Evolutionary conservation across 2,329 filamentous ascomycete species (phyloP).

Genomic region (Madurella fahalii): DNA sequence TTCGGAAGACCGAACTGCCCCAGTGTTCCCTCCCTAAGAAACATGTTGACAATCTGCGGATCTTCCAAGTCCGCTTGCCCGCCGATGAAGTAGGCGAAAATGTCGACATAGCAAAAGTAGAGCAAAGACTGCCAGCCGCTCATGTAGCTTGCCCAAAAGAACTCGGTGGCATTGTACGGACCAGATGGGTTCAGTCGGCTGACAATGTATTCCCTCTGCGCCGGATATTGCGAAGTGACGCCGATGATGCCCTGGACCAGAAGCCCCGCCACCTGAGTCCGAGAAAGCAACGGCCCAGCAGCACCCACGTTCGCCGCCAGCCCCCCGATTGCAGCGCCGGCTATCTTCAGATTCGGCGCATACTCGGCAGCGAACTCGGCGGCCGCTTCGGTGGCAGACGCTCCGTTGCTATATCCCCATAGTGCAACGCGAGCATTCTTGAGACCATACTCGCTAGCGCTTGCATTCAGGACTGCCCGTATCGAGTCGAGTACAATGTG

Average conservation of each 20-base stretch:
- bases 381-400: conserved; percentile 48
- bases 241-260: conserved; percentile 28
- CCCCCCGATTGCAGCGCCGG: conserved; percentile 48
- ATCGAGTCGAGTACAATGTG: conserved; percentile 44
- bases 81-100: conserved; percentile 18
- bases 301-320: conserved; percentile 33
- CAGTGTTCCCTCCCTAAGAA: conserved; percentile 14
- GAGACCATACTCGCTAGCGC: conserved; percentile 16
- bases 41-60: conserved; percentile 8
- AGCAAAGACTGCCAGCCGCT: conserved; percentile 11
- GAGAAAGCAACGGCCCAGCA: conserved; percentile 2
- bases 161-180: conserved; percentile 18
- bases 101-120: conserved; percentile 12
- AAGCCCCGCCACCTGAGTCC: conserved; percentile 11
- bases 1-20: conserved; percentile 36
- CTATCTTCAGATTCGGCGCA: conserved; percentile 48
- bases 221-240: conserved; percentile 31
- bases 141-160: conserved; percentile 18
- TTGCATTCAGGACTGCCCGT: conserved; percentile 36
- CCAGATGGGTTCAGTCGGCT: conserved; percentile 13
- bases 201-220: conserved; percentile 25
- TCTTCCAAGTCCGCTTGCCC: conserved; percentile 10
- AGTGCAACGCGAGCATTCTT: conserved; percentile 35
- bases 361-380: conserved; percentile 49
- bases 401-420: conserved; percentile 56